Evolutionary conservation across 169 alveolate genomes (phyloP), one percentile per base, ranked within the genome.

Genomic region (Besnoitia besnoiti): DNA sequence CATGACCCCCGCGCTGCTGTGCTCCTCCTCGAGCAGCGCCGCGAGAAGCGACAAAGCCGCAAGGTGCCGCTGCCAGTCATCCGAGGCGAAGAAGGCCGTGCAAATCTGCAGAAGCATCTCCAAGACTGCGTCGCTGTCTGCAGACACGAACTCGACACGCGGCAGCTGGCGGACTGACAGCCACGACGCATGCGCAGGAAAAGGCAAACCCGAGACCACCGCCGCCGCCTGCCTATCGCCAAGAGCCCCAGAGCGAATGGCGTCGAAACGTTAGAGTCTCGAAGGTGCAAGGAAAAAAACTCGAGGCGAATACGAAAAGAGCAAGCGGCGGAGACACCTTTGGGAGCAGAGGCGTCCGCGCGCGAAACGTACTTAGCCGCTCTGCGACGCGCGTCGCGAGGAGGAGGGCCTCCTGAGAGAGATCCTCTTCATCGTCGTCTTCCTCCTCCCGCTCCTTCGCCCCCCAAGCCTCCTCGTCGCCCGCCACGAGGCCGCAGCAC

Each of bases 311-410:
- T 10, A 27, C 40, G 14, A n/a, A 61, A n/a, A 61, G 10, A 61
- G 37, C 14, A 61, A 61, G 14, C 33, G 40, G 37, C 14, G 77
- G 33, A n/a, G 33, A 61, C 77, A 19, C 37, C 33, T 10, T 27
- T 8, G 77, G 37, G 21, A 30, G 37, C 10, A 5, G 77, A 61
- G 10, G 77, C 59, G n/a, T n/a, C n/a, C 67, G 46, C 79, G 44
- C 7, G 21, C 46, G 27, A n/a, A 8, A 42, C 30, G 16, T 16
- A 73, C 82, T 73, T 27, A 73, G 82, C n/a, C 82, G 16, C 46
- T 73, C 82, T 24, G 82, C 82, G 44, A 73, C 82, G 44, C 82
- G 82, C 47, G 82, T 73, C 39, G 82, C 82, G 24, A 73, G 82
- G 8, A n/a, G 39, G 8, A 73, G 82, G n/a, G 82, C 82, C 46